These are phyloP conservation scores for Sporothrix dimorphospora DNA, from an alignment of 2,329 filamentous ascomycete species.

Conservation along the genomic window DNA sequence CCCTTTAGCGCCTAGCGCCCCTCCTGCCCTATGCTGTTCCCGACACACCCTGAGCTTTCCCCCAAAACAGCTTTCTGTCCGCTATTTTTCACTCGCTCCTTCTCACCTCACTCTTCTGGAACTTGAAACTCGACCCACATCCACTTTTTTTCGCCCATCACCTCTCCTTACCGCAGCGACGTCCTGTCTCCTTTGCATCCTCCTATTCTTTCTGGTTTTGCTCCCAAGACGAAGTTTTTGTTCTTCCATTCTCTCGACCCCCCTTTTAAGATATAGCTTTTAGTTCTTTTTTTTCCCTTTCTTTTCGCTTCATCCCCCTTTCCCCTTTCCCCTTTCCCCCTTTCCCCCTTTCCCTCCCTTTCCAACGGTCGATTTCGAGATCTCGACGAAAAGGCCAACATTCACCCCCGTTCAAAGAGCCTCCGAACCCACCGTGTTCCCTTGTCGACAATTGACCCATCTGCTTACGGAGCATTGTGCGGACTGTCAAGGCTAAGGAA, in stretches of 20 bases:
- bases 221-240: conserved; percentile 18
- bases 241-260: conserved; percentile 23
- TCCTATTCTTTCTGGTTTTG: conserved; percentile 17
- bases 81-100: neutral
- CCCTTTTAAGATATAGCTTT: conserved; percentile 24
- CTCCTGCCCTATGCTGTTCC: conserved; percentile 6
- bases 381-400: neutral
- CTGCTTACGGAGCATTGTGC: conserved; percentile 10
- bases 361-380: conserved; percentile 21
- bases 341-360: neutral
- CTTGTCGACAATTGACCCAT: neutral
- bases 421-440: conserved; percentile 1
- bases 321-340: neutral
- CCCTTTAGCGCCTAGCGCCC: conserved; percentile 15
- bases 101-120: conserved; percentile 13
- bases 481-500: neutral
- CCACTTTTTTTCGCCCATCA: conserved; percentile 25
- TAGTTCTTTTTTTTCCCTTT: conserved; percentile 23
- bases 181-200: conserved; percentile 3
- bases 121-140: conserved; percentile 31
- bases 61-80: conserved; percentile 22
- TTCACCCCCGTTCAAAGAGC: conserved; percentile 12
- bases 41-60: conserved; percentile 23
- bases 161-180: neutral
- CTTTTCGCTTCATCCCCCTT: neutral